Evolutionary conservation across 2,329 filamentous ascomycete species (phyloP).

Genomic region (Nemania sp.): DNA sequence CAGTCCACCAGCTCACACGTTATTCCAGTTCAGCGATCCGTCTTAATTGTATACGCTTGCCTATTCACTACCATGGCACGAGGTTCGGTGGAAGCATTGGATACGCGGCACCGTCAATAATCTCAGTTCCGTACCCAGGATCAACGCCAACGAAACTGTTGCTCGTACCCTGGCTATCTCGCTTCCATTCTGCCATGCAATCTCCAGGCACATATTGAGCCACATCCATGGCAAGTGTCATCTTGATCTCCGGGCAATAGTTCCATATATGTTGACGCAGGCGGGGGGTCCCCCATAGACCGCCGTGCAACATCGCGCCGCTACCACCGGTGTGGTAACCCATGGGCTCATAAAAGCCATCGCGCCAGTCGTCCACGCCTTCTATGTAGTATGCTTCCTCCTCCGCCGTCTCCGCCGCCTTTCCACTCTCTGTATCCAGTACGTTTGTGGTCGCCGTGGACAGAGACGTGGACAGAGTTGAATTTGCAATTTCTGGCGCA

Average conservation of each 20-base stretch:
- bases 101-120: conserved; percentile 48
- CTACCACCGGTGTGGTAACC: conserved; percentile 61
- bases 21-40: not conserved
- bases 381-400: conserved; percentile 42
- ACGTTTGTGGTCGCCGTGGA: not conserved
- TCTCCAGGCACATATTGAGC: conserved; percentile 55
- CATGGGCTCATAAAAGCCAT: conserved; percentile 62
- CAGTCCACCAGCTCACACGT: not conserved
- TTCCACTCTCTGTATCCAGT: not conserved
- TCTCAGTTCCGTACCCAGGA: conserved; percentile 45
- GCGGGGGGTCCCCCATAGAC: conserved; percentile 55
- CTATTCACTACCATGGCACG: conserved; percentile 39
- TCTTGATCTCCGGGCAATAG: conserved; percentile 64
- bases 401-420: conserved; percentile 32
- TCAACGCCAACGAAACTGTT: conserved; percentile 31
- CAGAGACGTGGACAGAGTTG: not conserved
- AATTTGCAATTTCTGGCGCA: too few relatives aligned
- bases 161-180: conserved; percentile 34
- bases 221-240: conserved; percentile 60
- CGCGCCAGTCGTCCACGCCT: conserved; percentile 55
- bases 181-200: conserved; percentile 53
- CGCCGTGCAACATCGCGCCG: conserved; percentile 49
- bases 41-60: not conserved
- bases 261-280: conserved; percentile 56
- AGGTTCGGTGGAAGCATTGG: conserved; percentile 45